Percentiles rank a stretch among this genome's conserved stretches.
Conservation (phyloP, 2,329 filamentous ascomycete genomes). For the Trichoderma polysporum region DNA sequence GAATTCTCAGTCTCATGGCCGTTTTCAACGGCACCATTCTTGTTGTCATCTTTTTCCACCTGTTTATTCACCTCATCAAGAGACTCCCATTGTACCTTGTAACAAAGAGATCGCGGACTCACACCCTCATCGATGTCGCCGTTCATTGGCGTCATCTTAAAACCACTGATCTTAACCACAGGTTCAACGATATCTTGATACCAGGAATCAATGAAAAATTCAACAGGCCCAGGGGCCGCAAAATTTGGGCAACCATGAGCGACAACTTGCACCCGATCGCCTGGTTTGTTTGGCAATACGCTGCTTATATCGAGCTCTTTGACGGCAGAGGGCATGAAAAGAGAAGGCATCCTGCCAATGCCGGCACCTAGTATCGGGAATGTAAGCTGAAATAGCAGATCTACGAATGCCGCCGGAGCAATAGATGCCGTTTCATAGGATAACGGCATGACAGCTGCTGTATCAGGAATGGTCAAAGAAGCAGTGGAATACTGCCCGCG, state of each 20-base stretch:
- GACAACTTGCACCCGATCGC: conserved; percentile 32
- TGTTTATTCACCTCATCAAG: conserved; percentile 27
- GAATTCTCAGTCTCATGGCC: not conserved
- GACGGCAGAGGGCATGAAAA: conserved; percentile 40
- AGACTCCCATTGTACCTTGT: conserved; percentile 47
- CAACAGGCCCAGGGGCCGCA: conserved; percentile 30
- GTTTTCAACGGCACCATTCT: not conserved
- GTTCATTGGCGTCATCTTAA: conserved; percentile 44
- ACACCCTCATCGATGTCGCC: conserved; percentile 30
- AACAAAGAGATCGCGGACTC: conserved; percentile 39
- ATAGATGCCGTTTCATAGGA: conserved; percentile 43
- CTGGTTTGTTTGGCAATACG: conserved; percentile 28
- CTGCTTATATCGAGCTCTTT: conserved; percentile 33
- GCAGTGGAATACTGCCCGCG: conserved; percentile 24
- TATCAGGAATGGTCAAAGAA: conserved; percentile 44
- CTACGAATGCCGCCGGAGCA: conserved; percentile 48
- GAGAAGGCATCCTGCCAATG: conserved; percentile 29
- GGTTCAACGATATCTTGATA: conserved; percentile 29
- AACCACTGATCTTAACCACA: conserved; percentile 38
- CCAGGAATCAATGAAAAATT: conserved; percentile 38
- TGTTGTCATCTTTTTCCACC: not conserved
- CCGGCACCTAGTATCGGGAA: conserved; percentile 41
- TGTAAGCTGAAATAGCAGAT: conserved; percentile 44
- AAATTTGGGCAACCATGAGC: conserved; percentile 29
- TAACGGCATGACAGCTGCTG: conserved; percentile 45